Evolutionary conservation across 225 moss, liverwort and hornwort species (phyloP).

Genomic region (Sphagnum tenellum): DNA sequence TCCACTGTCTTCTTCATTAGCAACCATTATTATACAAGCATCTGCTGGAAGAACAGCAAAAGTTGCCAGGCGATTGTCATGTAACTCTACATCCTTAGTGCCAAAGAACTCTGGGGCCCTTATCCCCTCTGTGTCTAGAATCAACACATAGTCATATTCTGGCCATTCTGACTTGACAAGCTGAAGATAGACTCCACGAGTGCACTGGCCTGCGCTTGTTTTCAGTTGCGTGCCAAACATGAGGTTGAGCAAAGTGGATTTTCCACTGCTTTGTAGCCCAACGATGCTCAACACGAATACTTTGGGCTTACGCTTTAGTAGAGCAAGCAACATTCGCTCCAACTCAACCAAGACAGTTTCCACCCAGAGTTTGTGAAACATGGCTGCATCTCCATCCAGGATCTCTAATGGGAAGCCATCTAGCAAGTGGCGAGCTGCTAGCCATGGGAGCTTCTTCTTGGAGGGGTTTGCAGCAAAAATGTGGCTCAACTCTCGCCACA

Average conservation of each 20-base stretch:
- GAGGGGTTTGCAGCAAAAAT: constrained; percentile 4
- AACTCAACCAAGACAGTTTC: constrained; percentile 3
- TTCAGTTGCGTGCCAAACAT: constrained; percentile 21
- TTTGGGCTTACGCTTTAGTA: neutral
- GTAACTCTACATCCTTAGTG: neutral
- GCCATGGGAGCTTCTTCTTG: neutral
- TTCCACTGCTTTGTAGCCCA: constrained; percentile 23
- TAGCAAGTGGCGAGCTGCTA: constrained; percentile 8
- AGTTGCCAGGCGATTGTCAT: constrained; percentile 14
- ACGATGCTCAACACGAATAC: constrained; percentile 22
- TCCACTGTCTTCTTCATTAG: constrained; percentile 1
- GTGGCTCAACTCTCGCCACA: constrained; percentile 14
- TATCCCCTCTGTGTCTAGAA: constrained; percentile 16
- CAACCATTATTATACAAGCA: constrained; percentile 10
- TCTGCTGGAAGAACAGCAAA: constrained; percentile 14
- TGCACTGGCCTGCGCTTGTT: constrained; percentile 18
- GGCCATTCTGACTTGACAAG: constrained; percentile 17
- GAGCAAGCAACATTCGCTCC: neutral
- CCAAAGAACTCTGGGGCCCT: constrained; percentile 6
- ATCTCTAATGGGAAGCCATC: constrained; percentile 12
- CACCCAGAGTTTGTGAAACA: constrained; percentile 8
- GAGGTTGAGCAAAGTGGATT: constrained; percentile 18
- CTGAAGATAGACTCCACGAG: constrained; percentile 25
- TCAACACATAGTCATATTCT: constrained; percentile 15
- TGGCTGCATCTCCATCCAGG: constrained; percentile 10